Evolutionary conservation across 257 asterid genomes (phyloP), one percentile per base, ranked within the genome.

Genomic region (Capsicum chinense): DNA sequence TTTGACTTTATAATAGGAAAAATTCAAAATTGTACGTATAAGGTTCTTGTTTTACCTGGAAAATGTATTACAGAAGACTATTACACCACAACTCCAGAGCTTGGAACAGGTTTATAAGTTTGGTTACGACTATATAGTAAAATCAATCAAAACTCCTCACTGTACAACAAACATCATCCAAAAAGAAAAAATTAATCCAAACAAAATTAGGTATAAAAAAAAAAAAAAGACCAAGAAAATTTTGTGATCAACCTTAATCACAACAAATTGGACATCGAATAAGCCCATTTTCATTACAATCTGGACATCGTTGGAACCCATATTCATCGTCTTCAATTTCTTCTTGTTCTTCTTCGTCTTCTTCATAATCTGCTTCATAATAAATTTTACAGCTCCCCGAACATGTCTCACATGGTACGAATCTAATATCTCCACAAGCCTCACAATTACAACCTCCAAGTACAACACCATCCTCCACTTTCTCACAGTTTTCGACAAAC

Each of bases 331-430:
- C 89, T 9, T 86, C 91, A 11, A 19, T 35, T 50, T 15, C 70
- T n/a, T 80, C 83, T 11, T 62, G 83, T 6, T 69, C 74, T 7
- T 63, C 80, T 0, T 58, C 73, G 3, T 86, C 95, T 0, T 87
- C 90, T 0, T 92, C 92, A 3, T 68, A 84, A 3, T 91, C 98
- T 2, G 88, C 91, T 15, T 88, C 98, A 56, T 84, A 87, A 60
- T 91, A 95, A 6, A 97, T 86, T 69, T 95, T 97, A 85, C 99
- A 97, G 83, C 99, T 97, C 19, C 99, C 99, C 0, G 93, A 93
- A 84, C 99, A 97, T 0, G 93, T 93, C 87, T 92, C 97, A 86
- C 99, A 97, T 0, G 99, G 99, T 54, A 95, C 89, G 47, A 97
- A 97, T 84, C 98, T 90, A 15, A 94, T 87, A 74, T 95, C 98